Conservation (phyloP, 768 basidiomycete species). For the Boletales sp. region DNA sequence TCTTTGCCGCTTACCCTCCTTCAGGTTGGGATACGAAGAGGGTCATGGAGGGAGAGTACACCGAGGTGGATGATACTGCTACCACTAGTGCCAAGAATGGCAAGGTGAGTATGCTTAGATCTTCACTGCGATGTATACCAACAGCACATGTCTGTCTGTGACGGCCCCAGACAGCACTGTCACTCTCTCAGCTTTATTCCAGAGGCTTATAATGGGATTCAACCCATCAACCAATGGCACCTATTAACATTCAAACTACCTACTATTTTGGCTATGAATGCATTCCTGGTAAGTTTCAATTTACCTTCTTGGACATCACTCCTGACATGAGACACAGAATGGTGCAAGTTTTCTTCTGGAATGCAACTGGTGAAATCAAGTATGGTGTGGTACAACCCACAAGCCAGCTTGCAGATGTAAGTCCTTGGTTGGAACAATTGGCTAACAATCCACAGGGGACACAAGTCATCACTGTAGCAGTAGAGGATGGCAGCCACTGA, state of each 20-base stretch:
- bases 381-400: constrained; percentile 59
- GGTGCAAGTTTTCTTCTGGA: constrained; percentile 72
- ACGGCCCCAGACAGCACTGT: no score
- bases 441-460: constrained; percentile 56
- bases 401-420: constrained; percentile 54
- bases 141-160: no score
- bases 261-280: constrained; percentile 76
- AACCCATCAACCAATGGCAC: constrained; percentile 14
- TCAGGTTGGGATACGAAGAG: no score
- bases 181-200: constrained; percentile 6
- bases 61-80: no score
- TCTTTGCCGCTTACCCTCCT: no score
- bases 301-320: constrained; percentile 2
- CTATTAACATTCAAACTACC: constrained; percentile 21
- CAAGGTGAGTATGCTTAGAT: no score
- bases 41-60: no score
- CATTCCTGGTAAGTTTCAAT: constrained; percentile 48
- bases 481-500: constrained; percentile 42
- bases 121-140: no score
- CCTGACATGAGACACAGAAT: constrained; percentile 41
- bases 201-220: constrained; percentile 23
- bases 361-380: constrained; percentile 47
- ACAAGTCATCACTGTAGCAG: constrained; percentile 48
- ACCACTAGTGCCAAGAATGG: no score
- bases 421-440: constrained; percentile 17